These are phyloP conservation scores for Volvox carteri DNA, from an alignment of 163 green algal species.

Conservation along the genomic window DNA sequence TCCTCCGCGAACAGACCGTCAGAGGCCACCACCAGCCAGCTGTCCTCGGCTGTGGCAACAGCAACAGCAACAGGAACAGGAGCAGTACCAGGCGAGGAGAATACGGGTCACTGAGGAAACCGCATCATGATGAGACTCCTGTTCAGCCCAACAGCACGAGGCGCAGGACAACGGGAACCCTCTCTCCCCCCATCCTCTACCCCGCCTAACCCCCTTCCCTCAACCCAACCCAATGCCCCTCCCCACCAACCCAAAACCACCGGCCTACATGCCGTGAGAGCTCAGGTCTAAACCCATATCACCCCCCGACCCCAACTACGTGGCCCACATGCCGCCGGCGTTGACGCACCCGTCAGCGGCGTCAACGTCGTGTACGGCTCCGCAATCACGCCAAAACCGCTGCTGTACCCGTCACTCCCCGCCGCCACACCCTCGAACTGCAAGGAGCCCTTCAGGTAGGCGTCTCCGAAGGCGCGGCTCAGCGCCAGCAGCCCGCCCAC, in stretches of 20 bases:
- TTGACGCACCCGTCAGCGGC: constrained; percentile 69
- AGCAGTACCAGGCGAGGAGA: background rate
- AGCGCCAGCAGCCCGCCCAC: constrained; percentile 96
- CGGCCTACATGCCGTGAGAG: background rate
- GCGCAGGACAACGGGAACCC: no score
- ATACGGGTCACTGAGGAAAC: no score
- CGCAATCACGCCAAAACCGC: constrained; percentile 90
- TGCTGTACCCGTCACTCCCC: constrained; percentile 80
- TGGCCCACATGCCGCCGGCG: no score
- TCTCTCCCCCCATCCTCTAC: no score
- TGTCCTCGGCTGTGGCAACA: constrained; percentile 76
- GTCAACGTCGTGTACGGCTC: constrained; percentile 82
- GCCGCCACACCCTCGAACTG: constrained; percentile 72
- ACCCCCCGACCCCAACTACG: background rate
- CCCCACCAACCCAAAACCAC: background rate
- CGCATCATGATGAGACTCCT: no score
- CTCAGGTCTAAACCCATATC: background rate
- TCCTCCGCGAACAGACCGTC: constrained; percentile 92
- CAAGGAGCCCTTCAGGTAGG: constrained; percentile 88
- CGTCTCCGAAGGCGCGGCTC: constrained; percentile 95
- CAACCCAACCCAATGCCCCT: background rate
- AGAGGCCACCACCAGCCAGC: constrained; percentile 84
- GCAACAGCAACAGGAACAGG: background rate
- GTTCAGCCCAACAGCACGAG: no score
- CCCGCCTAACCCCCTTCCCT: background rate